These are phyloP conservation scores for Lophiotrema nucula DNA, from an alignment of 495 filamentous ascomycete species.

Conservation along the genomic window DNA sequence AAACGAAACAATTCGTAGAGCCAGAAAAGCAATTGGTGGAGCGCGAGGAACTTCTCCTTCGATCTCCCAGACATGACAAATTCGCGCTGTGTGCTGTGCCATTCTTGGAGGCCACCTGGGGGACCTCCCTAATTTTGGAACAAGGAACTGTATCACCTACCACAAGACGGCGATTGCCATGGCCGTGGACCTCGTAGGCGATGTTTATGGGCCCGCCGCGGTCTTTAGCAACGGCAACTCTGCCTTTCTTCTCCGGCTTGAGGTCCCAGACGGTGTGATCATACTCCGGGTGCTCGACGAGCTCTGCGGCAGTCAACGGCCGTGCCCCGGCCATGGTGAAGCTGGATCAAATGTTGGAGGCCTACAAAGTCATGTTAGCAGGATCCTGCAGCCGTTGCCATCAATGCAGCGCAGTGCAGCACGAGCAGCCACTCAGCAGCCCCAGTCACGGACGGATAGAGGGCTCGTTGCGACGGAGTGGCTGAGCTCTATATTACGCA, in stretches of 20 bases:
- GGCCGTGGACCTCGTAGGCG: conserved; percentile 75
- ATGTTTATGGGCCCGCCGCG: conserved; percentile 71
- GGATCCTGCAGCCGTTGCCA: conserved; percentile 1
- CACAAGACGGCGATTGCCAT: conserved; percentile 65
- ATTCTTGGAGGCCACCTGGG: conserved; percentile 2
- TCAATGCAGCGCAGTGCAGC: conserved; percentile 20
- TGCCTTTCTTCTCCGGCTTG: conserved; percentile 56
- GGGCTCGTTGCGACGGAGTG: conserved; percentile 5
- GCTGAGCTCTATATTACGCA: conserved; percentile 10
- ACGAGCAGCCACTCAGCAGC: not conserved
- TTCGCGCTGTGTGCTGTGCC: conserved; percentile 13
- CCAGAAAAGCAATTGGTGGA: conserved; percentile 14
- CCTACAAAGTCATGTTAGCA: conserved; percentile 2
- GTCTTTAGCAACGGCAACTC: conserved; percentile 58
- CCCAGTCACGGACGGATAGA: not conserved
- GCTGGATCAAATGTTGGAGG: not conserved
- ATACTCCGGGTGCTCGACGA: conserved; percentile 53
- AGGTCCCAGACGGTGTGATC: conserved; percentile 61
- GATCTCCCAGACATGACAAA: conserved; percentile 24
- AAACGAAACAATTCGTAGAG: conserved; percentile 31
- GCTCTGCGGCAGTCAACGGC: conserved; percentile 37
- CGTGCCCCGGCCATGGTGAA: conserved; percentile 6
- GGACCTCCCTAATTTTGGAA: conserved; percentile 15
- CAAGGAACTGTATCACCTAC: conserved; percentile 50
- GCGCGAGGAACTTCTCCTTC: conserved; percentile 32